Evolutionary conservation across 176 grass and related monocot species (phyloP), one percentile per base, ranked within the genome.

Genomic region (Raddia distichophylla): DNA sequence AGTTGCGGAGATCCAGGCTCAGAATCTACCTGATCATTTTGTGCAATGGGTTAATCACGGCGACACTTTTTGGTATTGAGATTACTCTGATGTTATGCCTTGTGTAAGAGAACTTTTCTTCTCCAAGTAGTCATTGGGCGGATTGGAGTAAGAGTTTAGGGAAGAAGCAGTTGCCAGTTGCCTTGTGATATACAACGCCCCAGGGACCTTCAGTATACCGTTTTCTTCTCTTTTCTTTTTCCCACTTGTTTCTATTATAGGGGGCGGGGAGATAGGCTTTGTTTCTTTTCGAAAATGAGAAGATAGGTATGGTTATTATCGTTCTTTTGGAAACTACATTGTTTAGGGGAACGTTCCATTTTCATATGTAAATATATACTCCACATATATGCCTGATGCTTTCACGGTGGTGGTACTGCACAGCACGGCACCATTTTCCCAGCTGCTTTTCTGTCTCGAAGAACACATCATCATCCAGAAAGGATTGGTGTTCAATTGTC

Each of bases 11-110:
- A 52, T 88, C 8, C 60, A 80, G 55, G 62, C 61, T 53, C 88
- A 84, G 48, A 84, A 87, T 55, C 67, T 91, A 62, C 81, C 91
- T 0, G 86, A 74, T 33, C 73, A 91, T 77, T 91, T 94, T 53
- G 79, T 78, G 3, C 80, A 89, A 35, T 94, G 91, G 91, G 86
- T 94, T 58, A 79, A 82, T 2, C 14, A 84, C 8, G 79, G 74
- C 34, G 79, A 88, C 62, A 22, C 73, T 1, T 88, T 91, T 63
- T 86, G 78, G 77, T 86, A 67, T 78, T 94, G 76, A 90, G 77
- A 84, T 75, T 69, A 76, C 42, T n/a, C 51, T 59, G 74, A 20
- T 57, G 37, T 15, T 32, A 60, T 87, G 9, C 51, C 71, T 56
- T 91, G 52, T 52, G 49, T 75, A 54, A 51, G 10, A 27, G 27